Conservation (phyloP, 805 yeast genomes). For the Lachancea waltii region DNA sequence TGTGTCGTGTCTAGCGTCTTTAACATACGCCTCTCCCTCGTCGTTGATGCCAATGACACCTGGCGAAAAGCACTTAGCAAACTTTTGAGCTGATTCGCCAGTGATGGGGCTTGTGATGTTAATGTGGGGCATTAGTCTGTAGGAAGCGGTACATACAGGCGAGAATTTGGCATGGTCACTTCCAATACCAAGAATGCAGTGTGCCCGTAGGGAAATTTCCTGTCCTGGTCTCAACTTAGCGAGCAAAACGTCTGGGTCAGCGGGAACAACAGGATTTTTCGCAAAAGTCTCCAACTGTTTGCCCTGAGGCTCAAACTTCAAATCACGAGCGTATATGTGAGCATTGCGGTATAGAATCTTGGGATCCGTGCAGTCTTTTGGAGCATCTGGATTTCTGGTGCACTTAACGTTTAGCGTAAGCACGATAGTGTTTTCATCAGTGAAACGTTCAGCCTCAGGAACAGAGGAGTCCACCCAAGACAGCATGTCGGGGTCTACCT, state of each 20-base stretch:
- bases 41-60: slow-evolving; percentile 80
- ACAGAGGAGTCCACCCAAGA: slow-evolving; percentile 69
- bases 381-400: slow-evolving; percentile 78
- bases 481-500: slow-evolving; percentile 82
- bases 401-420: slow-evolving; percentile 76
- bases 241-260: slow-evolving; percentile 82
- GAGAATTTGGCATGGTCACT: slow-evolving; percentile 96
- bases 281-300: slow-evolving; percentile 69
- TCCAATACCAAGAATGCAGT: slow-evolving; percentile 87
- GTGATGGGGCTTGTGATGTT: slow-evolving; percentile 65
- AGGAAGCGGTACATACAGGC: slow-evolving; percentile 95
- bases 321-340: slow-evolving; percentile 81
- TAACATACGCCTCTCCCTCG: slow-evolving; percentile 66
- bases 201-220: slow-evolving; percentile 84
- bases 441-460: slow-evolving; percentile 64
- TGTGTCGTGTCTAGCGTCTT: slow-evolving; percentile 90
- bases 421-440: slow-evolving; percentile 86
- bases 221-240: slow-evolving; percentile 97
- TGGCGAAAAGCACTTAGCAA: slow-evolving; percentile 85
- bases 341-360: slow-evolving; percentile 77
- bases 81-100: slow-evolving; percentile 70
- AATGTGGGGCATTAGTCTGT: slow-evolving; percentile 84
- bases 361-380: slow-evolving; percentile 72
- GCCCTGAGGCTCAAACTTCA: slow-evolving; percentile 89
- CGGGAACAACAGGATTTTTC: slow-evolving; percentile 59